Percentiles rank a stretch among this genome's conserved stretches.
Conservation (phyloP, 345 rosid genomes). For the Pistacia atlantica region DNA sequence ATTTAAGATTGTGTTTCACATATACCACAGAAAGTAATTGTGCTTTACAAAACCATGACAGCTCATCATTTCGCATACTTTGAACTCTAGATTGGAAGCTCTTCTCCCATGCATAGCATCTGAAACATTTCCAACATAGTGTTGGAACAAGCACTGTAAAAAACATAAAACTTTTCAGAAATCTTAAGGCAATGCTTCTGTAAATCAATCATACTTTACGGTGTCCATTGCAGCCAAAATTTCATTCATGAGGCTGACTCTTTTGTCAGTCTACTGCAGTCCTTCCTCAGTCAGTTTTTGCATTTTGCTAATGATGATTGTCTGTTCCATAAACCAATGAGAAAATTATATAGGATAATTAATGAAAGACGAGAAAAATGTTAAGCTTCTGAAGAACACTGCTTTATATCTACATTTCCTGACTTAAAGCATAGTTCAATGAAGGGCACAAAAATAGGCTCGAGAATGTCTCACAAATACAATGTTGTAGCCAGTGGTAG, state of each 20-base stretch:
- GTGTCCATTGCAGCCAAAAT: conserved; percentile 95
- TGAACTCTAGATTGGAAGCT: conserved; percentile 83
- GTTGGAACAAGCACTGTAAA: conserved; percentile 3
- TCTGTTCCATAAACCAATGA: conserved; percentile 45
- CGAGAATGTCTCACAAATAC: not conserved
- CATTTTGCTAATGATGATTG: conserved; percentile 83
- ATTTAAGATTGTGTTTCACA: not conserved
- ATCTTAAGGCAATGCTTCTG: not conserved
- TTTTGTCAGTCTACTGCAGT: conserved; percentile 86
- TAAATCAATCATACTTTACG: conserved; percentile 71
- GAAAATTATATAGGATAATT: conserved; percentile 10
- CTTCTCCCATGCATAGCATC: conserved; percentile 97
- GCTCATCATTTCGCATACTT: conserved; percentile 70
- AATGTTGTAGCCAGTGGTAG: not conserved
- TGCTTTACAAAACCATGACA: conserved; percentile 89
- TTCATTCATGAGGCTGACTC: conserved; percentile 91
- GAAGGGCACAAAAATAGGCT: not conserved
- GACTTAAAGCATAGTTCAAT: not conserved
- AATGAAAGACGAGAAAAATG: not conserved
- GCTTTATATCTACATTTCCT: not conserved
- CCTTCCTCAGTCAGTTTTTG: conserved; percentile 87
- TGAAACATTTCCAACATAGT: conserved; percentile 31
- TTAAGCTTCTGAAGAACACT: not conserved
- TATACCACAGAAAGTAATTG: conserved; percentile 79
- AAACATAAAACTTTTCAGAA: conserved; percentile 8